These are phyloP conservation scores for Pseudopithomyces maydicus DNA, from an alignment of 2,329 filamentous ascomycete genomes.

Conservation along the genomic window DNA sequence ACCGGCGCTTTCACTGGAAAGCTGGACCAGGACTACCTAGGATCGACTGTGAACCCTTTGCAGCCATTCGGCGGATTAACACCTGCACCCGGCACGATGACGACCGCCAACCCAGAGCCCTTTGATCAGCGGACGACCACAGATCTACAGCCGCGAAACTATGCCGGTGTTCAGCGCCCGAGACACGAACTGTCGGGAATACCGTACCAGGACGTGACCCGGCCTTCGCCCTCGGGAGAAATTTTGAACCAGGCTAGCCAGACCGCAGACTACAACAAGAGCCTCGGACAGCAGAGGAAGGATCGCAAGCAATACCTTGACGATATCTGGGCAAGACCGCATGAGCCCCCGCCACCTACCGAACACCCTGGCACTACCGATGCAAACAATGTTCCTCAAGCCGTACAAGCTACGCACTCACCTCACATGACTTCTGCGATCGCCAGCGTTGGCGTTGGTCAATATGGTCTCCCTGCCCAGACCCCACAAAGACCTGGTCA, in stretches of 20 bases:
- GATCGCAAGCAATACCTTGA: constrained; percentile 81
- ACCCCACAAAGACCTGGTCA: constrained; percentile 63
- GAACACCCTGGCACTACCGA: constrained; percentile 47
- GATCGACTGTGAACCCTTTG: constrained; percentile 34
- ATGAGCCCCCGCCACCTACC: constrained; percentile 71
- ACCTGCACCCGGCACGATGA: constrained; percentile 71
- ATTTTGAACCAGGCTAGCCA: constrained; percentile 86
- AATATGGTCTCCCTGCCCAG: constrained; percentile 63
- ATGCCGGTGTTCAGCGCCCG: constrained; percentile 80
- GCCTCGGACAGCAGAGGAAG: constrained; percentile 77
- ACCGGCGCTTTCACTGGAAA: constrained; percentile 36
- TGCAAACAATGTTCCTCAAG: constrained; percentile 45
- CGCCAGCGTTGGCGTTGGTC: constrained; percentile 59
- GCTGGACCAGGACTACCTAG: constrained; percentile 38
- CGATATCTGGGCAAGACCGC: constrained; percentile 79
- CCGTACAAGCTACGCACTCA: constrained; percentile 53
- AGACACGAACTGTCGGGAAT: constrained; percentile 88
- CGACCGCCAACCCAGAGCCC: constrained; percentile 65
- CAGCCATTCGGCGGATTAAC: constrained; percentile 61
- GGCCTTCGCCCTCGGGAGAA: constrained; percentile 76
- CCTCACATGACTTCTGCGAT: constrained; percentile 64
- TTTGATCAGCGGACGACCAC: constrained; percentile 82
- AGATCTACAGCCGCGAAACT: constrained; percentile 77
- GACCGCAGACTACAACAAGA: constrained; percentile 88
- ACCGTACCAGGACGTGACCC: constrained; percentile 80